These are phyloP conservation scores for Beauveria rudraprayagi DNA, from an alignment of 2,329 filamentous ascomycete species.

Conservation along the genomic window DNA sequence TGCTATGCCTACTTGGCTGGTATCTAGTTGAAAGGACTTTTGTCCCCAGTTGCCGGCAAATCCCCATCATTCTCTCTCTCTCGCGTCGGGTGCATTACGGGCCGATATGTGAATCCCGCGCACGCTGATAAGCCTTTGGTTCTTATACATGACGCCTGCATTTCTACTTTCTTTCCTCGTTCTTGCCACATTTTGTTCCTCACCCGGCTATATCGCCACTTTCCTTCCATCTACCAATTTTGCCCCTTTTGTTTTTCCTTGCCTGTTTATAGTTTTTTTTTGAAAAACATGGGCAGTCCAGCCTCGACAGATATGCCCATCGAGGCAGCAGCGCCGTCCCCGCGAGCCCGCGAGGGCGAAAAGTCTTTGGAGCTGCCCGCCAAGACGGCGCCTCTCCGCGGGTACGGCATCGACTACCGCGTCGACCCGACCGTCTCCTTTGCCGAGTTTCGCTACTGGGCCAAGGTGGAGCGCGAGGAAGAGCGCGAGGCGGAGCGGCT, in stretches of 20 bases:
- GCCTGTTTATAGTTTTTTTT: neutral
- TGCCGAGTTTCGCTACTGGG: slow-evolving; percentile 18
- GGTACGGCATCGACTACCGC: slow-evolving; percentile 2
- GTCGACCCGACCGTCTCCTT: slow-evolving; percentile 13
- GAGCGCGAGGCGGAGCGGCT: slow-evolving; percentile 15
- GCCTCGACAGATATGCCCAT: neutral
- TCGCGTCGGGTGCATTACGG: neutral
- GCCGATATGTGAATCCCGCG: neutral
- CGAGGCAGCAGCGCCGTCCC: neutral
- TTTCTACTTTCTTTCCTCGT: neutral
- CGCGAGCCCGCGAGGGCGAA: neutral
- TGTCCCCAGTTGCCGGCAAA: neutral
- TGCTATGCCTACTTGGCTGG: neutral
- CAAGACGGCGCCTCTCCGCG: slow-evolving; percentile 1
- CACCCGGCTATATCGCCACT: too few species aligned
- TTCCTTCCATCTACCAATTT: too few species aligned
- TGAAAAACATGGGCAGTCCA: neutral
- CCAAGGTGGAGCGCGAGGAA: slow-evolving; percentile 15
- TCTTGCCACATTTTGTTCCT: too few species aligned
- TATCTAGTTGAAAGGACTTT: neutral
- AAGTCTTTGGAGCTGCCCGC: neutral
- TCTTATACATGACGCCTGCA: neutral
- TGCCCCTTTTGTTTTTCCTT: neutral
- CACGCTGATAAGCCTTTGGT: neutral
- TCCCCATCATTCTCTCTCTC: neutral